These are phyloP conservation scores for Phyllosticta capitalensis DNA, from an alignment of 2,329 filamentous ascomycete species.

Conservation along the genomic window DNA sequence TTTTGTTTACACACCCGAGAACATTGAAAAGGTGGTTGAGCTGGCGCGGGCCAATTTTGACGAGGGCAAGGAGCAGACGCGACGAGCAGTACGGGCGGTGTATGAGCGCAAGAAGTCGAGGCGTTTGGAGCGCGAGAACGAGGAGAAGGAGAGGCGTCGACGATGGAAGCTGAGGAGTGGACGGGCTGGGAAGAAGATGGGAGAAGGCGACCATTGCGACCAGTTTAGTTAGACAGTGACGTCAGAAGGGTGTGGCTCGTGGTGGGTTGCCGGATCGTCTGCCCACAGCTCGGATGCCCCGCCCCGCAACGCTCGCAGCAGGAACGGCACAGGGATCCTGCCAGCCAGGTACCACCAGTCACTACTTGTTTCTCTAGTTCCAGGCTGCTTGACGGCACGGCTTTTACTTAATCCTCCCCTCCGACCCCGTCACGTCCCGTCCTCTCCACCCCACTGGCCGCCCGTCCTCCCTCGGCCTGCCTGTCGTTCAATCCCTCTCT, in stretches of 20 bases:
- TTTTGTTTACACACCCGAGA: slow-evolving; percentile 85
- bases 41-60: slow-evolving; percentile 80
- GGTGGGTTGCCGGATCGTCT: not conserved
- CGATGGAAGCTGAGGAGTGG: slow-evolving; percentile 35
- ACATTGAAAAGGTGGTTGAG: slow-evolving; percentile 75
- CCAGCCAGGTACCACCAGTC: not conserved
- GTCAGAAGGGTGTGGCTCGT: not conserved
- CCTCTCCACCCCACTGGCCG: not conserved
- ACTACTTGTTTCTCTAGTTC: not conserved
- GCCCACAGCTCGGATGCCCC: not conserved
- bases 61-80: slow-evolving; percentile 71
- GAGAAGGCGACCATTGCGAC: slow-evolving; percentile 48
- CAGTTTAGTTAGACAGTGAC: slow-evolving; percentile 48
- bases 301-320: not conserved
- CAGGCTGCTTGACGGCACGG: not conserved
- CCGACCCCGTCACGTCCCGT: not conserved
- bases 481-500: not conserved
- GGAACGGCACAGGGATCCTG: not conserved
- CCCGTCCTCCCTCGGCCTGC: not conserved
- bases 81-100: slow-evolving; percentile 70
- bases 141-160: slow-evolving; percentile 28
- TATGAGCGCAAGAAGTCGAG: slow-evolving; percentile 80
- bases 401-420: not conserved
- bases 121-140: slow-evolving; percentile 45
- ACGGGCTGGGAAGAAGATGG: slow-evolving; percentile 44